Evolutionary conservation across 768 basidiomycete genomes (phyloP), one percentile per base, ranked within the genome.

Genomic region (Mycena leptocephala): DNA sequence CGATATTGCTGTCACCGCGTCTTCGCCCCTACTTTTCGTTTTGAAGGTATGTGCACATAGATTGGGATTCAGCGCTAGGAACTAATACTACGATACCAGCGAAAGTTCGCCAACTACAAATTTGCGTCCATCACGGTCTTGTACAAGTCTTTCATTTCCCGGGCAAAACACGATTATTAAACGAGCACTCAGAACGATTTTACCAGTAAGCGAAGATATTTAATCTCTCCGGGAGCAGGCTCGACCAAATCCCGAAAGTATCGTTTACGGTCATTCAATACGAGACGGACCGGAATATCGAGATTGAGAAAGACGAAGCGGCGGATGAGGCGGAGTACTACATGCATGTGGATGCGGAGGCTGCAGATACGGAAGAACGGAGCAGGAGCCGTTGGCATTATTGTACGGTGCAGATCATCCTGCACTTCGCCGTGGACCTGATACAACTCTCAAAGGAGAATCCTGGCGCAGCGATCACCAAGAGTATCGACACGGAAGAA

Each of bases 201-300:
- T n/a, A n/a, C n/a, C n/a, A n/a, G n/a, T n/a, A n/a, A n/a, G n/a
- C n/a, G n/a, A n/a, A n/a, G n/a, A n/a, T n/a, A n/a, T n/a, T n/a
- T n/a, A n/a, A n/a, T n/a, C n/a, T n/a, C n/a, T n/a, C n/a, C n/a
- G n/a, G n/a, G n/a, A n/a, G n/a, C n/a, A n/a, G n/a, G n/a, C 86
- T 94, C 18, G 94, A 96, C 9, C 94, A 94, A 77, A 95, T 96
- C 79, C 81, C 89, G 58, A 93, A 92, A 76, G 93, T 93, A 0
- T 88, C 94, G 2, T 86, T 91, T 0, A 94, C 92, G 20, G 95
- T 95, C 51, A 95, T 95, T 72, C 94, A 95, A 70, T 94, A 93
- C 81, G 95, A 95, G 85, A 92, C 93, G 1, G 93, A 95, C 81
- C 95, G 95, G 95, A 95, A 94, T 78, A 93, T 95, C 72, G 95